A percentile compares a stretch with the other conserved stretches of the same genome.
These are phyloP conservation scores for Huntiella decipiens DNA, from an alignment of 2,329 filamentous ascomycete genomes.

Conservation along the genomic window DNA sequence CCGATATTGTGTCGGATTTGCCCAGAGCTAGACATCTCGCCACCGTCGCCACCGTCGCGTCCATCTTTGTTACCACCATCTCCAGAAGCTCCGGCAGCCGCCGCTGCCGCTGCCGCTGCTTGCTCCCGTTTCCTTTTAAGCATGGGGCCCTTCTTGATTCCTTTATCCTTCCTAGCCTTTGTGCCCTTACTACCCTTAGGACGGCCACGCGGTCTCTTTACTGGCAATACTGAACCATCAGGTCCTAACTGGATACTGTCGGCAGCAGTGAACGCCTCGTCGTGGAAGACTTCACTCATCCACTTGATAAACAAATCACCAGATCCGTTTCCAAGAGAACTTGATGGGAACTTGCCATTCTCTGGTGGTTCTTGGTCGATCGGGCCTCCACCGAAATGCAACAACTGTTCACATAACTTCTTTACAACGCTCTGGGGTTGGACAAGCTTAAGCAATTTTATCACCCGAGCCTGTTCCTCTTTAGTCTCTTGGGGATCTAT, in stretches of 20 bases:
- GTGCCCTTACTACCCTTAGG: conserved; percentile 31
- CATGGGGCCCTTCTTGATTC: conserved; percentile 8
- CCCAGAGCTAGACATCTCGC: neutral
- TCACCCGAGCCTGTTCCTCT: conserved; percentile 37
- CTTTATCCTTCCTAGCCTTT: conserved; percentile 23
- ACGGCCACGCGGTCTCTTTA: conserved; percentile 24
- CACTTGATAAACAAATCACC: conserved; percentile 41
- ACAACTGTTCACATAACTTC: conserved; percentile 41
- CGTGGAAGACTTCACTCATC: conserved; percentile 42
- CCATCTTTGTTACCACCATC: neutral
- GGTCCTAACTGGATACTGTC: conserved; percentile 2
- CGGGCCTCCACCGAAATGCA: conserved; percentile 44
- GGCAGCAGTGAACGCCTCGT: conserved; percentile 7
- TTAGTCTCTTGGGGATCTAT: conserved; percentile 26
- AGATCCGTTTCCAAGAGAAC: conserved; percentile 34
- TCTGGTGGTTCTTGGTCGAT: conserved; percentile 32
- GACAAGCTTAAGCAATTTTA: conserved; percentile 36
- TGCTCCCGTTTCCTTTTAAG: conserved; percentile 5
- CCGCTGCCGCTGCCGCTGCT: neutral
- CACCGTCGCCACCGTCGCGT: neutral
- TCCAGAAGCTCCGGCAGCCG: neutral
- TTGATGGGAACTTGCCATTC: conserved; percentile 34
- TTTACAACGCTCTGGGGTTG: conserved; percentile 39
- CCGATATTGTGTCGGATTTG: neutral
- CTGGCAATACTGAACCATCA: conserved; percentile 2